Evolutionary conservation across 2,329 filamentous ascomycete species (phyloP), one percentile per base, ranked within the genome.

Genomic region (Emericellopsis atlantica): DNA sequence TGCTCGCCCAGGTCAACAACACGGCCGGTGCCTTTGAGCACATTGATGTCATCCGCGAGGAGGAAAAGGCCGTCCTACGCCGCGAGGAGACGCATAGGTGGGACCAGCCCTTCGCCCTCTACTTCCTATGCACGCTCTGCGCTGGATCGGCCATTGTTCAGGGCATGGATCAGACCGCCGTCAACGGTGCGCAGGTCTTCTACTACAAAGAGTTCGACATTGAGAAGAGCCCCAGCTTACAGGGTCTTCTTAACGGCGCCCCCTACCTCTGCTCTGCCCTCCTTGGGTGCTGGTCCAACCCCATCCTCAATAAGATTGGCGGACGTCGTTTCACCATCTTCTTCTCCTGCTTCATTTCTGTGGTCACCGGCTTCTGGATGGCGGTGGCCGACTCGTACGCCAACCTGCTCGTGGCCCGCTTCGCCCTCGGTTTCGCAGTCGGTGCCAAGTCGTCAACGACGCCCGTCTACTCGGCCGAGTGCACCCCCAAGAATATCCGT

Each of bases 281-380:
- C 0, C 36, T 58, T 37, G 57, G 56, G 2, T 60, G 58, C 39
- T 60, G 58, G 58, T 59, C 56, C 0, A 58, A 54, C 12, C 54
- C 56, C 1, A 45, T 54, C 2, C 67, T 80, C 43, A 81, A 82
- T 52, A 70, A 74, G 44, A 70, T 61, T 51, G 74, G 79, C 41
- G 78, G 78, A 6, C 71, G 78, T 29, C 68, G 78, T 2, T 76
- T 78, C 23, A 80, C 76, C 4, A 79, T 81, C 40, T 79, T 80
- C 51, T 66, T 79, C 41, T 75, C 75, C 2, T 77, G 76, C 44
- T 64, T 70, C 40, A 65, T 59, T 44, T 74, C 73, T 59, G 54
- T 59, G 64, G n/a, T 54, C 66, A 45, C 58, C 59, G 38, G 70
- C 58, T 33, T 75, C 73, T 53, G 73, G 74, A 40, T 81, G 76